Percentiles rank a stretch among this genome's conserved stretches.
phyloP scores from a whole-genome alignment of 768 basidiomycete genomes.

The Russula abietina region DNA sequence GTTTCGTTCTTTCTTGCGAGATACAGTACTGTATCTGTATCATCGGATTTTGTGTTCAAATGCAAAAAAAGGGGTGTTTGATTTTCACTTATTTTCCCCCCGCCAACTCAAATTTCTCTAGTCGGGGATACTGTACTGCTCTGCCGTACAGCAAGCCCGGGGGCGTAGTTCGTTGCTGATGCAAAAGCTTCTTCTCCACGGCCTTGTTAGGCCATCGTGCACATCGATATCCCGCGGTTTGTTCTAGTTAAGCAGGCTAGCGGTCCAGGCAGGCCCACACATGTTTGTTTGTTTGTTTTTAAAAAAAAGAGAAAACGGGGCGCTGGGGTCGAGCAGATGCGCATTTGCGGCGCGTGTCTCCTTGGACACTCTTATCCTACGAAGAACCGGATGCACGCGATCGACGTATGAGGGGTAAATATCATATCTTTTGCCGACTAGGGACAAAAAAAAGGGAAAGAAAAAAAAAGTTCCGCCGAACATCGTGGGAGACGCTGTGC shows the following conservation, averaged over 20 bases:
- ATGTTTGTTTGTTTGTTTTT: not conserved
- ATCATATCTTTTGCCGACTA: not conserved
- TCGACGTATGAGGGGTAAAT: not conserved
- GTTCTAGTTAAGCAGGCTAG: not conserved
- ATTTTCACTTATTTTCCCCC: not conserved
- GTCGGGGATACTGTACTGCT: not conserved
- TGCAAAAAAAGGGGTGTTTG: not conserved
- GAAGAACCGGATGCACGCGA: not conserved
- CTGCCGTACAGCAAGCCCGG: not conserved
- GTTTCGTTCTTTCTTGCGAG: not conserved
- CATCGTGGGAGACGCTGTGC: not conserved
- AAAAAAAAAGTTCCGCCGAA: not conserved
- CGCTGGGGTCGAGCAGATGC: not conserved
- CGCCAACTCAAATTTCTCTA: not conserved
- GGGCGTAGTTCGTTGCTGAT: not conserved
- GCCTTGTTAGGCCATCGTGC: not conserved
- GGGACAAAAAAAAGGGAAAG: not conserved
- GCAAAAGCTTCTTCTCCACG: not conserved
- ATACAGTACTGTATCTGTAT: too few species aligned
- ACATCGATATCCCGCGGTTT: not conserved
- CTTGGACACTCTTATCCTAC: not conserved
- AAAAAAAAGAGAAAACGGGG: not conserved
- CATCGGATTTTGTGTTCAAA: not conserved
- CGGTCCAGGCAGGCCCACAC: not conserved
- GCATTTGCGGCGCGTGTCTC: slow-evolving; percentile 5